Base-by-base conservation (phyloP, 768 basidiomycete genomes). In the Xerocomus spinulosus region DNA sequence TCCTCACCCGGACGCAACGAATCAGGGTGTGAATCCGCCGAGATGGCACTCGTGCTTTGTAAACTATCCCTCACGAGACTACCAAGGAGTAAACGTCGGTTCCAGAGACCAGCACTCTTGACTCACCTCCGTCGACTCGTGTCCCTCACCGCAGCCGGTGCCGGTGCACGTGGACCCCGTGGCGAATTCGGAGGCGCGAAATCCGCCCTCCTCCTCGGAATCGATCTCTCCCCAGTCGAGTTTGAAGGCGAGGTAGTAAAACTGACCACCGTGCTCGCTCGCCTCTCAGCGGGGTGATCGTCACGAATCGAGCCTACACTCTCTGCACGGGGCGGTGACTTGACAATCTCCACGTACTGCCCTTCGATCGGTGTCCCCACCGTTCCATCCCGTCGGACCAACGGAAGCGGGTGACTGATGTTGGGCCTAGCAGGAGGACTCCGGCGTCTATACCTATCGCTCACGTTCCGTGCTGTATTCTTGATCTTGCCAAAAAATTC, bases 401-500 rank as follows among this genome's bases (percentile, higher is more conserved):
- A 57, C 17, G 75, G 68, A 38, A 78, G 73, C 1, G 87, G 87
- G 56, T 78, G 78, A 17, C 81, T 76, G 53, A 87, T 87, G 33
- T 72, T 65, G 5, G 79, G 81, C 46, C 74, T 70, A 48, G 68
- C 59, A 44, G 67, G 61, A 25, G 70, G 56, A 35, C 67, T 64
- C 29, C 68, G 68, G 12, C 66, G 66, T 21, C 66, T 66, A 54
- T 76, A 79, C 61, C 73, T 81, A 59, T 82, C 76, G 69, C 85
- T 87, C 51, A 86, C 84, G 36, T 80, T 75, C 47, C 86, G 73
- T 28, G 84, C 80, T 3, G 83, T 83, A 40, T 79, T 73, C 52
- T 70, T 77, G 35, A 88, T 73, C 61, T 71, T 76, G n/a, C 74
- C 73, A 44, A 87, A 54, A 58, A 88, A 87, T 59, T 86, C 83